These are phyloP conservation scores for Fusarium fujikuroi DNA, from an alignment of 2,329 filamentous ascomycete species.

Conservation along the genomic window DNA sequence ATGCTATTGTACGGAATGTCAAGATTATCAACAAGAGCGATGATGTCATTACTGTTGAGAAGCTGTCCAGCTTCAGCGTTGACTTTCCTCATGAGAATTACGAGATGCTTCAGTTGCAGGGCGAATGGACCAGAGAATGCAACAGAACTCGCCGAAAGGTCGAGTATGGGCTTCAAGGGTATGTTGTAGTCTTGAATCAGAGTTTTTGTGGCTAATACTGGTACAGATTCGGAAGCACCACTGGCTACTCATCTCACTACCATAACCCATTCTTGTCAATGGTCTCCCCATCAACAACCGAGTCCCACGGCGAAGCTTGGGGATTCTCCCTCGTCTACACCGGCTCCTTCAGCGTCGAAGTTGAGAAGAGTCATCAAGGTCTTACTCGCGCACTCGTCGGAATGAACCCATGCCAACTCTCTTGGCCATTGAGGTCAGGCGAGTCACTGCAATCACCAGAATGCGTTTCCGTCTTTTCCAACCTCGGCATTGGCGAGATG, in stretches of 20 bases:
- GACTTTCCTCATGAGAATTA: constrained; percentile 70
- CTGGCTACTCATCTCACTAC: constrained; percentile 71
- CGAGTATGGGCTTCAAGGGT: constrained; percentile 67
- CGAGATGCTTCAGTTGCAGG: constrained; percentile 70
- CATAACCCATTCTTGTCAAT: constrained; percentile 73
- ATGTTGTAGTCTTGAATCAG: constrained; percentile 11
- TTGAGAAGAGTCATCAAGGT: constrained; percentile 71
- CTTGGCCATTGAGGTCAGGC: constrained; percentile 65
- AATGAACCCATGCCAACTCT: constrained; percentile 69
- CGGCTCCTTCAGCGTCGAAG: constrained; percentile 69
- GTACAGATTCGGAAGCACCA: constrained; percentile 66
- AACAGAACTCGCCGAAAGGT: constrained; percentile 64
- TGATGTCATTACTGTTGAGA: constrained; percentile 62
- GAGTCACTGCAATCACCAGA: constrained; percentile 70
- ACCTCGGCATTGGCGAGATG: constrained; percentile 68
- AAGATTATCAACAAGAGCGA: constrained; percentile 69
- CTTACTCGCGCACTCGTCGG: constrained; percentile 69
- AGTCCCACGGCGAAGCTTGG: constrained; percentile 70
- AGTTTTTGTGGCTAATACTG: not conserved
- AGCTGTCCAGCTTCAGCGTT: constrained; percentile 69
- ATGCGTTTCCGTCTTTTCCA: constrained; percentile 70
- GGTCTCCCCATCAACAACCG: constrained; percentile 66
- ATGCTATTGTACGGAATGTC: constrained; percentile 70
- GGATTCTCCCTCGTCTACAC: constrained; percentile 74
- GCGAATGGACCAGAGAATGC: constrained; percentile 71